Conservation (phyloP, 2,329 filamentous ascomycete species). For the Trichoderma guizhouense region DNA sequence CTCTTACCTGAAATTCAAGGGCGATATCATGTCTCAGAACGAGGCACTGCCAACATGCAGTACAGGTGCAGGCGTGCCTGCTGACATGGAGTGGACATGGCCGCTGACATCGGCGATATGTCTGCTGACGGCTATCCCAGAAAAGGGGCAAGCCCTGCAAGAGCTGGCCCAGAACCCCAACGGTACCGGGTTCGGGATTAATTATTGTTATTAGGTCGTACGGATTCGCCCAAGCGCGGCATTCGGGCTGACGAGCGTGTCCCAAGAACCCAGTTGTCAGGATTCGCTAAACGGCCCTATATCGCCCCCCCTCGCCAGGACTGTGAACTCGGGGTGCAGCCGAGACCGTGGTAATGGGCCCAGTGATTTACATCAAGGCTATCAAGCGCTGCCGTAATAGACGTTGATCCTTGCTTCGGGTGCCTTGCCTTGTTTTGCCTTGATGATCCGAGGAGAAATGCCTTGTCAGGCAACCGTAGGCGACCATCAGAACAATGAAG, state of each 20-base stretch:
- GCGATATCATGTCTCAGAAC: neutral
- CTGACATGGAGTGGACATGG: neutral
- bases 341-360: neutral
- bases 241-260: neutral
- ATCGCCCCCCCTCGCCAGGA: neutral
- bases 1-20: neutral
- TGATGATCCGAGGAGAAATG: neutral
- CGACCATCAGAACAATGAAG: neutral
- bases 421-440: neutral
- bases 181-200: neutral
- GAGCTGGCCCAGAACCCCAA: neutral
- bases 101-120: neutral
- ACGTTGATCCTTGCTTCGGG: neutral
- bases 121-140: neutral
- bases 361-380: slow-evolving; percentile 5
- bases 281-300: slow-evolving; percentile 4
- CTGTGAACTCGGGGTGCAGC: neutral
- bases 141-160: neutral
- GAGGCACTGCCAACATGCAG: neutral
- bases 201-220: neutral
- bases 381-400: neutral
- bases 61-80: neutral
- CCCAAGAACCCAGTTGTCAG: neutral
- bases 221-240: neutral
- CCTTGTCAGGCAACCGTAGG: neutral